Percentiles rank a stretch among this genome's conserved stretches.
Conservation (phyloP, 176 grass and related monocot genomes). For the Oryza meridionalis region DNA sequence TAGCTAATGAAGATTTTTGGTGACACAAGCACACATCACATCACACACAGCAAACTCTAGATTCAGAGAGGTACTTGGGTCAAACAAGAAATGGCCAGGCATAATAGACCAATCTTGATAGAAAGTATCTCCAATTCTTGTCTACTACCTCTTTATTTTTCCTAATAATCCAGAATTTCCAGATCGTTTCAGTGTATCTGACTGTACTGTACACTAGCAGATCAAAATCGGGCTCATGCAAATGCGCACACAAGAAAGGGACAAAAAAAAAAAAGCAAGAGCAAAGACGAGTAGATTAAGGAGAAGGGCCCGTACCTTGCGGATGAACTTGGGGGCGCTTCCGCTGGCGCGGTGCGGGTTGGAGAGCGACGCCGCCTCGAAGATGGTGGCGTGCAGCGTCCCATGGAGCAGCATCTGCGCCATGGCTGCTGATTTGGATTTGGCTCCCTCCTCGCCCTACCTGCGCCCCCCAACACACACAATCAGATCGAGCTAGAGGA, state of each 20-base stretch:
- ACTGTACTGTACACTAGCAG: background rate
- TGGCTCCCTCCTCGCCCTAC: slow-evolving; percentile 3
- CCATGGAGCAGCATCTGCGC: slow-evolving; percentile 78
- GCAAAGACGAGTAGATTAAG: background rate
- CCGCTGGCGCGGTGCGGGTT: slow-evolving; percentile 40
- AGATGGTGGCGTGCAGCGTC: slow-evolving; percentile 70
- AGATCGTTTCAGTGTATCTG: background rate
- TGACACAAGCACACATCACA: background rate
- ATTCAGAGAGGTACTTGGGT: background rate
- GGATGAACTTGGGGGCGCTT: slow-evolving; percentile 57
- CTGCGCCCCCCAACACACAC: background rate
- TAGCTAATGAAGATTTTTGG: background rate
- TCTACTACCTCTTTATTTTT: background rate
- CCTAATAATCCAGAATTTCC: background rate
- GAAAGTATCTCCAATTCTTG: background rate
- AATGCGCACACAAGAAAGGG: too few species aligned
- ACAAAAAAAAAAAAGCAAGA: background rate
- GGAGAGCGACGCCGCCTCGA: slow-evolving; percentile 55
- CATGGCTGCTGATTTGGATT: slow-evolving; percentile 36
- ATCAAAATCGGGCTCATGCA: background rate
- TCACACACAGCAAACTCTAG: background rate
- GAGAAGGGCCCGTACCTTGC: slow-evolving; percentile 34
- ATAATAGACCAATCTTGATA: background rate
- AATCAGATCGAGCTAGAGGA: background rate
- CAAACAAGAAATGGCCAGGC: background rate